A percentile compares a stretch with the other conserved stretches of the same genome.
phyloP scores from a whole-genome alignment of 78 protist genomes.

The Tieghemostelium lacteum region DNA sequence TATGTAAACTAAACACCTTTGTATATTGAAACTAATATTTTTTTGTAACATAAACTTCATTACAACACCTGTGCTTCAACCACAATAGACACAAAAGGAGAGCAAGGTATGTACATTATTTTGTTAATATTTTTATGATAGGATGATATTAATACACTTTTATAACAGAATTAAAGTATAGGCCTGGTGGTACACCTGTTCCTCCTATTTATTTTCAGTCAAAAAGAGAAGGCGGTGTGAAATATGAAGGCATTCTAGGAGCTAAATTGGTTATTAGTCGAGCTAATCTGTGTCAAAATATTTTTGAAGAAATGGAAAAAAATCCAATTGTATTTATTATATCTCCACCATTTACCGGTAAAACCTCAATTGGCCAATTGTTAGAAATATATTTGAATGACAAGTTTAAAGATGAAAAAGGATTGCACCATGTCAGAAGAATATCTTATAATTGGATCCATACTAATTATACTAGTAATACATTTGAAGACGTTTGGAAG shows the following conservation, averaged over 20 bases:
- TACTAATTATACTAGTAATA: too few relatives aligned
- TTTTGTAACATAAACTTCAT: too few relatives aligned
- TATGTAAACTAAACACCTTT: too few relatives aligned
- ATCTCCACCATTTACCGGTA: slow-evolving; percentile 99
- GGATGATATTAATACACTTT: too few relatives aligned
- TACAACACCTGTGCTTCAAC: too few relatives aligned
- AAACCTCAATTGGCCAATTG: slow-evolving; percentile 83
- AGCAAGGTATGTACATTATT: too few relatives aligned
- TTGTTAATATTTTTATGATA: too few relatives aligned
- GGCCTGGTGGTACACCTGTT: too few relatives aligned
- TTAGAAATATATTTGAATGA: neutral
- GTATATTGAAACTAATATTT: too few relatives aligned
- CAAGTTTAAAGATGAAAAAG: neutral
- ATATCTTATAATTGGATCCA: neutral
- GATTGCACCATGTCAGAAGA: neutral
- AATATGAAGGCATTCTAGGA: neutral
- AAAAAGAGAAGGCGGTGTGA: neutral
- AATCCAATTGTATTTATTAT: slow-evolving; percentile 88
- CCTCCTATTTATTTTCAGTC: neutral
- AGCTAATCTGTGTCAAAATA: neutral
- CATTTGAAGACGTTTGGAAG: neutral
- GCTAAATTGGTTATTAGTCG: neutral
- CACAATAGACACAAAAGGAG: too few relatives aligned
- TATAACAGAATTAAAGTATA: too few relatives aligned
- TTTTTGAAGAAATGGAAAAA: too few relatives aligned